phyloP scores from a whole-genome alignment of 2,329 filamentous ascomycete species.

The Diaporthe citriasiana region DNA sequence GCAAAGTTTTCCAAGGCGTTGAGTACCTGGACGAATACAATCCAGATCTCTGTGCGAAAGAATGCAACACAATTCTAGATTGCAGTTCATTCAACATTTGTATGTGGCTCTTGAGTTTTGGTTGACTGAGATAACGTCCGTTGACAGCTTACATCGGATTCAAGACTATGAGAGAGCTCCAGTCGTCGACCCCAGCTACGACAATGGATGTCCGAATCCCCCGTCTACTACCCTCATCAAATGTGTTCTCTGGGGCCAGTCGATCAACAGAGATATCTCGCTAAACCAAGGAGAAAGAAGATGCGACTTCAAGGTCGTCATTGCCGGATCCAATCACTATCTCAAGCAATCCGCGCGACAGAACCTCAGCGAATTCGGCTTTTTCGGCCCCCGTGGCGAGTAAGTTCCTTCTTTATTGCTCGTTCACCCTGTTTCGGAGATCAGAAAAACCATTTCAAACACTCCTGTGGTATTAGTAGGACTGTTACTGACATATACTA shows the following conservation, averaged over 20 bases:
- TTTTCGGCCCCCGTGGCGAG: slow-evolving; percentile 32
- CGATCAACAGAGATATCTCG: background rate
- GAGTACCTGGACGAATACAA: slow-evolving; percentile 34
- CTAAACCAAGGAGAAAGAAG: slow-evolving; percentile 34
- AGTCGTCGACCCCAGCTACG: background rate
- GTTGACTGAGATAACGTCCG: background rate
- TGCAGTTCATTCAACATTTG: slow-evolving; percentile 42
- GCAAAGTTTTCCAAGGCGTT: background rate
- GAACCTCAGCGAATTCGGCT: slow-evolving; percentile 30
- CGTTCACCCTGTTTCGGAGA: background rate
- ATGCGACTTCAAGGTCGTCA: slow-evolving; percentile 33
- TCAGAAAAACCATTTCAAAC: background rate
- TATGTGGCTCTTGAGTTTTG: background rate
- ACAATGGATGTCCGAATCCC: slow-evolving; percentile 32
- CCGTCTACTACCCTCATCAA: slow-evolving; percentile 39
- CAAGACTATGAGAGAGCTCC: slow-evolving; percentile 40
- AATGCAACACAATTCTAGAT: background rate
- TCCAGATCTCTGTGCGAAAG: slow-evolving; percentile 10
- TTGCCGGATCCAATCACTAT: slow-evolving; percentile 39
- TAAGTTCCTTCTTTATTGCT: background rate
- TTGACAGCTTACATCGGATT: background rate
- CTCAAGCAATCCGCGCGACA: slow-evolving; percentile 18
- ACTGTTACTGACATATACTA: background rate
- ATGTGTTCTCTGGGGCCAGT: slow-evolving; percentile 37
- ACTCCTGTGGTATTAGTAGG: too few relatives aligned